Percentiles rank a stretch among this genome's conserved stretches.
Evolutionary conservation across 2,329 filamentous ascomycete species (phyloP).

Genomic region (Fusarium vanettenii): DNA sequence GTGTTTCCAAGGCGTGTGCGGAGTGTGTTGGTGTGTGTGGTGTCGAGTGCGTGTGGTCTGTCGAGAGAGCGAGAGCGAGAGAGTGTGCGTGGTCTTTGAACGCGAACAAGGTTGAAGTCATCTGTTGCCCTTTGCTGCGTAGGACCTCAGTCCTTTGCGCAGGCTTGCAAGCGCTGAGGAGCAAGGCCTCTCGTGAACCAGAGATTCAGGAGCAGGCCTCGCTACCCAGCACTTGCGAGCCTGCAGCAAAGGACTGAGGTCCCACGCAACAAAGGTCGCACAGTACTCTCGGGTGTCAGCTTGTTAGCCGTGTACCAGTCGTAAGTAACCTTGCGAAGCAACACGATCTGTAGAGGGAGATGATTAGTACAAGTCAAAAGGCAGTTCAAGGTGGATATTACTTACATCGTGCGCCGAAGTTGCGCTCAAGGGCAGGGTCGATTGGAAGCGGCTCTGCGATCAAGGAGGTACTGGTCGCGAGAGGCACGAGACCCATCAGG

Average conservation of each 20-base stretch:
- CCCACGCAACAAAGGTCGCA: background rate
- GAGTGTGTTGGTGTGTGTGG: background rate
- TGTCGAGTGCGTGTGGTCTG: background rate
- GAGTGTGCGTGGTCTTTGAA: background rate
- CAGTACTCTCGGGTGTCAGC: no score
- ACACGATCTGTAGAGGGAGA: background rate
- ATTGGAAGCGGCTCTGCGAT: no score
- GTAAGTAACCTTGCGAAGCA: no score
- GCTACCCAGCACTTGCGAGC: conserved; percentile 14
- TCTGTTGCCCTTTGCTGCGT: background rate
- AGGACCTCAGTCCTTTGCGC: background rate
- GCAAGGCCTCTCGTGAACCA: conserved; percentile 10
- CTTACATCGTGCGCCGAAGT: background rate
- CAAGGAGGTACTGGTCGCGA: no score
- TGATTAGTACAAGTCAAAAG: background rate
- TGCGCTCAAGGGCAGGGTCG: no score
- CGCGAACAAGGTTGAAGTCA: background rate
- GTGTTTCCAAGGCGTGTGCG: background rate
- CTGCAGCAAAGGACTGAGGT: background rate
- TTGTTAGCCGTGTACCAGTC: no score
- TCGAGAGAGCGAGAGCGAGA: background rate
- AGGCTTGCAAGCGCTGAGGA: conserved; percentile 21
- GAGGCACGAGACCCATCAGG: no score
- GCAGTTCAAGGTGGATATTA: background rate
- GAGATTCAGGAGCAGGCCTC: conserved; percentile 11